A percentile compares a stretch with the other conserved stretches of the same genome.
These are phyloP conservation scores for Phytophthora tentaculata DNA, from an alignment of 352 stramenopile species.

Conservation along the genomic window DNA sequence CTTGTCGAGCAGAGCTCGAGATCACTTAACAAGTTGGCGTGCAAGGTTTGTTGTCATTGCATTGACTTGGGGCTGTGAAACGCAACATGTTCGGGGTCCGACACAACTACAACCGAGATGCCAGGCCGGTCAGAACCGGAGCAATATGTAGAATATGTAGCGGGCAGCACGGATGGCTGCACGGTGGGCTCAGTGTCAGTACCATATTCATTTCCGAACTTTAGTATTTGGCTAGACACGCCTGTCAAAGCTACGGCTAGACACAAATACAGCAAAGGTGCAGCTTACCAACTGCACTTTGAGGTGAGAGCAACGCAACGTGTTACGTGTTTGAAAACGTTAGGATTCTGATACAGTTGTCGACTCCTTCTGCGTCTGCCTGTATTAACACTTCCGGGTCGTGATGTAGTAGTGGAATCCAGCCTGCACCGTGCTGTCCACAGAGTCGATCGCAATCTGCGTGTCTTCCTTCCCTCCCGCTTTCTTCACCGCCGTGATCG, in stretches of 20 bases:
- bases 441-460: constrained; percentile 59
- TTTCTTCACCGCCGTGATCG: constrained; percentile 47
- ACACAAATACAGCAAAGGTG: too few relatives aligned
- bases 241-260: too few relatives aligned
- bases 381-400: constrained; percentile 30
- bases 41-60: constrained; percentile 14
- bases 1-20: constrained; percentile 20
- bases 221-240: too few relatives aligned
- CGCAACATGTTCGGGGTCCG: constrained; percentile 29
- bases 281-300: too few relatives aligned
- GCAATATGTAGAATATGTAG: neutral
- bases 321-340: too few relatives aligned
- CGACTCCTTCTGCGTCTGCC: neutral
- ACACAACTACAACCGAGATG: constrained; percentile 34
- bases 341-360: too few relatives aligned
- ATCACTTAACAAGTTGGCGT: constrained; percentile 22
- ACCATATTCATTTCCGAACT: too few relatives aligned
- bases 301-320: too few relatives aligned
- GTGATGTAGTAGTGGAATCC: constrained; percentile 60
- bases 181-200: too few relatives aligned
- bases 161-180: constrained; percentile 3
- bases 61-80: constrained; percentile 23
- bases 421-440: constrained; percentile 53
- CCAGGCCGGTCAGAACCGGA: constrained; percentile 30
- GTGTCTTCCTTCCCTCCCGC: constrained; percentile 37